Percentiles rank a stretch among this genome's conserved stretches.
Conservation (phyloP, 345 rosid genomes). For the Noccaea bulbosa region DNA sequence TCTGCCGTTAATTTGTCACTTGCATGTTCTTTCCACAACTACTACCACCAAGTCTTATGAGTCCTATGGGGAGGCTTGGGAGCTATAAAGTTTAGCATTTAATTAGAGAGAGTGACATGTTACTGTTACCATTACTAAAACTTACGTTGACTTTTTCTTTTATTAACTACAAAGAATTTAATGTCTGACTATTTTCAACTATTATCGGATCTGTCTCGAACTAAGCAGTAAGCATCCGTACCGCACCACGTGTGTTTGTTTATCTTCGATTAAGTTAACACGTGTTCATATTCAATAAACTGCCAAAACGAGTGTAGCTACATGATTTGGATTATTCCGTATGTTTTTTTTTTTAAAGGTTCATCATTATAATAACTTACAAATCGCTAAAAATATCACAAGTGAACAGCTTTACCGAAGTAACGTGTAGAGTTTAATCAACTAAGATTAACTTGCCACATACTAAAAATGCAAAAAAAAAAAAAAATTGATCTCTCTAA, state of each 20-base stretch:
- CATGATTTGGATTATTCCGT: not conserved
- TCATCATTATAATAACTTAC: not conserved
- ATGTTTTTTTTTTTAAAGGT: not conserved
- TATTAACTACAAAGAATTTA: not conserved
- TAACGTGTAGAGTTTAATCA: too few relatives aligned
- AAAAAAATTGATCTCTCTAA: too few relatives aligned
- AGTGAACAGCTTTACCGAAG: too few relatives aligned
- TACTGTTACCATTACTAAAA: slow-evolving; percentile 20
- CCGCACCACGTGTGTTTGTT: slow-evolving; percentile 26
- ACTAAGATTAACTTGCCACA: not conserved
- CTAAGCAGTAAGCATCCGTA: slow-evolving; percentile 12
- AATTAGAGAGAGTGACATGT: slow-evolving; percentile 23
- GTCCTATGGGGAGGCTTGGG: slow-evolving; percentile 3
- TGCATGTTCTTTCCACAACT: slow-evolving; percentile 37
- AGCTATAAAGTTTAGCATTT: slow-evolving; percentile 22
- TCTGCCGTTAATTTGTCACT: slow-evolving; percentile 29
- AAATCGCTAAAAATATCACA: too few relatives aligned
- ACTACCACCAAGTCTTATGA: slow-evolving; percentile 14
- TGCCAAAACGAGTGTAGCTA: slow-evolving; percentile 2
- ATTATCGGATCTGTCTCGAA: slow-evolving; percentile 35
- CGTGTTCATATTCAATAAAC: slow-evolving; percentile 13
- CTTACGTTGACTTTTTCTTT: slow-evolving; percentile 20
- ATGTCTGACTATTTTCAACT: slow-evolving; percentile 8
- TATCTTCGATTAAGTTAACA: slow-evolving; percentile 11
- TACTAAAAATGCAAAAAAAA: not conserved